These are phyloP conservation scores for Tricholoma sp. DNA, from an alignment of 768 basidiomycete species.

Conservation along the genomic window DNA sequence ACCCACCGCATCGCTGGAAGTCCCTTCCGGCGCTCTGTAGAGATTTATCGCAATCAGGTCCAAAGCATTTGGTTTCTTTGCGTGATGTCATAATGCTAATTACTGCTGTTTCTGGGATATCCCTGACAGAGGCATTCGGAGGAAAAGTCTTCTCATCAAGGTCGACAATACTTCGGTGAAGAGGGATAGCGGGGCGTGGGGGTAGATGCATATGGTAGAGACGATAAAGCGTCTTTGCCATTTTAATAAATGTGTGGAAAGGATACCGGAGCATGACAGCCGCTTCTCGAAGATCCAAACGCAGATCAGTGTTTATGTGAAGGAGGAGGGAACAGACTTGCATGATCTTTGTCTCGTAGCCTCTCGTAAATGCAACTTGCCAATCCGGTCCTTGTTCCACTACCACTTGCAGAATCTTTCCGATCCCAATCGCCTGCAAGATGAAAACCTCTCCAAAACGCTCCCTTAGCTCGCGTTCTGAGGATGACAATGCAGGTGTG, in stretches of 20 bases:
- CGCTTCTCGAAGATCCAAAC: not conserved
- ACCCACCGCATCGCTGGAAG: conserved; percentile 6
- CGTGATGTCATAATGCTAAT: not conserved
- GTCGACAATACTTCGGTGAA: conserved; percentile 2
- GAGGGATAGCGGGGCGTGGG: conserved; percentile 7
- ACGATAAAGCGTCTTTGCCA: conserved; percentile 5
- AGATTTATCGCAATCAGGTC: conserved; percentile 4
- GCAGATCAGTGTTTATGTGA: conserved; percentile 6
- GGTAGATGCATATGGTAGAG: conserved; percentile 10
- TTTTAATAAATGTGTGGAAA: not conserved
- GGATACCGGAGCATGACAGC: not conserved
- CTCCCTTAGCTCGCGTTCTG: not conserved
- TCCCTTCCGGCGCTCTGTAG: conserved; percentile 6
- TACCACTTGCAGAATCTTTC: not conserved
- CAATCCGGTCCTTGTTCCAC: not conserved
- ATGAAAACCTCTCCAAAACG: not conserved
- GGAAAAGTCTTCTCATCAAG: conserved; percentile 5
- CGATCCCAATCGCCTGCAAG: not conserved
- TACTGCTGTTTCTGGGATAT: not conserved
- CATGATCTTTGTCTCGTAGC: conserved; percentile 8
- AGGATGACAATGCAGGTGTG: not conserved
- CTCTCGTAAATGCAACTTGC: conserved; percentile 1
- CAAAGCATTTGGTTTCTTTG: conserved; percentile 5
- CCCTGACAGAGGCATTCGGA: not conserved
- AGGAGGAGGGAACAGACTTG: conserved; percentile 8